phyloP scores from a whole-genome alignment of 352 stramenopile genomes.

The Globisporangium perplexum region DNA sequence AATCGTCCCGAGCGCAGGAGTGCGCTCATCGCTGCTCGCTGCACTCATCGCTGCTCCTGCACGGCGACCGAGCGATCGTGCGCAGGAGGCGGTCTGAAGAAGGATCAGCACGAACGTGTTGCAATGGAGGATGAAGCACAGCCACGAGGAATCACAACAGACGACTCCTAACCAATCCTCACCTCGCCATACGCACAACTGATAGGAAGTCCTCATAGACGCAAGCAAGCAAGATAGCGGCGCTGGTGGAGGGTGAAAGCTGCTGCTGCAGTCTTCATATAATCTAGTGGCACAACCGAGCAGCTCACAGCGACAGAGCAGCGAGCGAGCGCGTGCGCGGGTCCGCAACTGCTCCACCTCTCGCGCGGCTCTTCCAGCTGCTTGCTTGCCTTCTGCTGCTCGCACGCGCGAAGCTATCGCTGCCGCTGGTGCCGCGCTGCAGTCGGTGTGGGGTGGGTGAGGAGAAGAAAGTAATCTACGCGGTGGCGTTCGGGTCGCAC shows the following conservation, averaged over 20 bases:
- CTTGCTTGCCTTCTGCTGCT: background rate
- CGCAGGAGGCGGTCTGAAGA: no score
- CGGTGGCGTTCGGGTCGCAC: conserved; percentile 37
- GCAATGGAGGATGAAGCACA: no score
- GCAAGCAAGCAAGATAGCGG: background rate
- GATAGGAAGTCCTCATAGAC: no score
- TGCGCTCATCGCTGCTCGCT: no score
- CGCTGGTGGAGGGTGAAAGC: background rate
- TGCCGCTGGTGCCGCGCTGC: background rate
- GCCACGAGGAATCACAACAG: no score
- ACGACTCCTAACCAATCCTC: no score
- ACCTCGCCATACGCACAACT: no score
- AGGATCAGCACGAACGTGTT: no score
- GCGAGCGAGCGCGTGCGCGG: background rate
- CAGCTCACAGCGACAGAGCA: background rate
- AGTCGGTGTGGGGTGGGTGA: background rate
- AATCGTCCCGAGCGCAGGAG: no score
- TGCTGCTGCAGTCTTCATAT: background rate
- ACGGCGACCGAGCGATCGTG: no score
- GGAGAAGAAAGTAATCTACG: conserved; percentile 10
- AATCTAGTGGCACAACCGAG: background rate
- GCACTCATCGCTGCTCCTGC: no score
- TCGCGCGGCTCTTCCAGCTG: background rate
- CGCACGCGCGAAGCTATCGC: background rate
- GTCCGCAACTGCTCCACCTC: background rate